Base-by-base conservation (phyloP, 176 grass and related monocot species). In the Coix lacrymajobi region DNA sequence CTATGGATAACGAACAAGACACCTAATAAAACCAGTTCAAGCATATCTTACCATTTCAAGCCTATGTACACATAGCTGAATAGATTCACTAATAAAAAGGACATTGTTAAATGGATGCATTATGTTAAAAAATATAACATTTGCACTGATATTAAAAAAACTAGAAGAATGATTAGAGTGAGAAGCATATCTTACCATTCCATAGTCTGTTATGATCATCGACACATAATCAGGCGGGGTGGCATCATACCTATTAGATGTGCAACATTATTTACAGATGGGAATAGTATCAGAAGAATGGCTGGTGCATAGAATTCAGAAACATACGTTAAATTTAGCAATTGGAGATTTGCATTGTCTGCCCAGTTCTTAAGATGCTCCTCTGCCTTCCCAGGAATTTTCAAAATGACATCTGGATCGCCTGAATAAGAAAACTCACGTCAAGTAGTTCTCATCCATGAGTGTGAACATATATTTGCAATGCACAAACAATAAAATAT, bases 141-240 rank as follows among this genome's bases (percentile, higher is more conserved):
- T 30, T 49, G 58, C 40, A 78, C 32, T 8, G 3, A 19, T 51
- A 77, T 34, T 31, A 5, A 24, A 26, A 46, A 84, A 66, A 69
- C 33, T 76, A 54, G 4, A 58, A 36, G 9, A 33, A 8, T 11
- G 28, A 78, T 20, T 84, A 62, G 25, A 45, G 62, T 9, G 14
- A 80, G 30, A 91, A 75, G 36, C 30, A 60, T 76, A 88, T 79
- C 88, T 84, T 87, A 94, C 95, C 95, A 98, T 98, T 77, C 95
- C 95, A 79, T 94, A 94, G 89, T 97, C 95, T 39, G 95, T 97
- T 79, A 97, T 87, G 70, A 97, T 90, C 92, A 94, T 94, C n/a
- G 92, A 97, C 43, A 97, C 90, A 62, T 93, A 94, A 63, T 98
- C 92, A 81, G 90, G 92, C 72, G 95, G 95, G 48, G 92, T 98